Evolutionary conservation across 176 grass and related monocot genomes (phyloP), one percentile per base, ranked within the genome.

Genomic region (Cenchrus fungigraminus): DNA sequence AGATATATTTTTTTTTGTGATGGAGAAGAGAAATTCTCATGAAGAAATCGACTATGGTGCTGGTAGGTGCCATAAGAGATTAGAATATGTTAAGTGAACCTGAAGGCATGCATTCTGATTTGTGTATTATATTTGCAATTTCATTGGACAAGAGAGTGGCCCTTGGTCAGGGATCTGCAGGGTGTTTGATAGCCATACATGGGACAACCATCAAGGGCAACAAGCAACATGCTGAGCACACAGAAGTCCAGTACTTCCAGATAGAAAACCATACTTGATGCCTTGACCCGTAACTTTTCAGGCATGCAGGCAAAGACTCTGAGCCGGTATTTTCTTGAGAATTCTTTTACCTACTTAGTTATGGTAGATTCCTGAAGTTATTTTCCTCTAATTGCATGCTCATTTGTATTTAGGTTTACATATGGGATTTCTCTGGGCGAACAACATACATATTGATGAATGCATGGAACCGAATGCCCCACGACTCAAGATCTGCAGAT

Each of bases 341-440:
- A 22, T 84, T 43, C 55, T 72, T 81, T 53, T 76, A 6, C 5
- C 12, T 72, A 61, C 47, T 85, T 69, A 47, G 25, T 75, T 15
- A 62, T 69, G 50, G 73, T 37, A 29, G 22, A 61, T 9, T 74
- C 22, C 76, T 55, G 45, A 51, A 77, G 25, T 63, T 60, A 22
- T 77, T 79, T 52, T 83, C 28, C 42, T 73, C 79, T 77, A 19
- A 69, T 69, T 77, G 63, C 64, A 54, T 89, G 55, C 43, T 61
- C 63, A 62, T 81, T 91, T 60, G 50, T 64, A 32, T 81, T 83
- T 86, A 99, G 97, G 90, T 99, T 82, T 86, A 77, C 56, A 94
- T 99, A 78, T 99, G 97, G 97, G 97, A 99, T 88, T 99, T 96
- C 54, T 96, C 97, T 69, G 93, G 90, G 62, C 83, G 85, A 77